Evolutionary conservation across 306 rosid species (phyloP).

Genomic region (Medicago lupulina): DNA sequence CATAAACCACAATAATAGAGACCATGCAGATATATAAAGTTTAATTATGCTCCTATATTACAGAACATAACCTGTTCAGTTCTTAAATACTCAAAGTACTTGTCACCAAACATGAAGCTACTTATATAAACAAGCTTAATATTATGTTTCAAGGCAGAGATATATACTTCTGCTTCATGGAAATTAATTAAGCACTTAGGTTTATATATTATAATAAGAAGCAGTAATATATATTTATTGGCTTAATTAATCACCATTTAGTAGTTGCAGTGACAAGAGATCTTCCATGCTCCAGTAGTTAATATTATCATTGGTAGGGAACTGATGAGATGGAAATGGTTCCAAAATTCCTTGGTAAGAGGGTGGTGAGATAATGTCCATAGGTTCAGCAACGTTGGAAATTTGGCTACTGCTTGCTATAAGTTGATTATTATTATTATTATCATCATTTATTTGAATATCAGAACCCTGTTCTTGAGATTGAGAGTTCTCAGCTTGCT

Average conservation of each 20-base stretch:
- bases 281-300: constrained; percentile 26
- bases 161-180: constrained; percentile 7
- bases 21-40: neutral
- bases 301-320: constrained; percentile 2
- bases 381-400: constrained; percentile 1
- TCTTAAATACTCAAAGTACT: too few species aligned
- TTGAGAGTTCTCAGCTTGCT: constrained; percentile 58
- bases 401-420: constrained; percentile 7
- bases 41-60: constrained; percentile 3
- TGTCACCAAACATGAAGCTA: neutral
- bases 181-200: constrained; percentile 7
- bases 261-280: constrained; percentile 20
- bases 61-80: too few species aligned
- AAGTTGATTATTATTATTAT: neutral
- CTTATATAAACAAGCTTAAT: constrained; percentile 16
- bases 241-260: constrained; percentile 24
- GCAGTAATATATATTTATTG: neutral
- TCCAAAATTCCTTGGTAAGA: constrained; percentile 18
- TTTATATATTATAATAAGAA: neutral
- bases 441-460: constrained; percentile 12
- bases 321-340: constrained; percentile 19
- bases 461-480: constrained; percentile 35
- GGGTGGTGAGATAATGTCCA: constrained; percentile 18
- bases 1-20: neutral
- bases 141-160: neutral